Conservation (phyloP, 208 protist genomes). For the Acanthamoeba castellanii region DNA sequence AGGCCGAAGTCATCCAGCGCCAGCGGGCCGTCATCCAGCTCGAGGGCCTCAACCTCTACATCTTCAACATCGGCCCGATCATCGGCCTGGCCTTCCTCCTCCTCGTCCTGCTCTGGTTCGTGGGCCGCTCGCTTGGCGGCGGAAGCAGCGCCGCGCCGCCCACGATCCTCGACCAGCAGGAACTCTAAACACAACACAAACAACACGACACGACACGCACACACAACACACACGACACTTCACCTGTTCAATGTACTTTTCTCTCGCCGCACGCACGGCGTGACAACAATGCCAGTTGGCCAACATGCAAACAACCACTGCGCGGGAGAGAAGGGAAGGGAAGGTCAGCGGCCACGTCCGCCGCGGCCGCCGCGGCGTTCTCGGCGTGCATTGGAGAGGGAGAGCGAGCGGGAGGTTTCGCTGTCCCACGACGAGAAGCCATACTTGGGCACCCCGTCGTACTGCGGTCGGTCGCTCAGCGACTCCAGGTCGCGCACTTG, state of each 20-base stretch:
- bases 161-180: not conserved
- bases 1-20: constrained; percentile 85
- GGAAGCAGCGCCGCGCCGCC: not conserved
- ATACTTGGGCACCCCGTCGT: constrained; percentile 23
- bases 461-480: not conserved
- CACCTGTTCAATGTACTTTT: not conserved
- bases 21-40: constrained; percentile 3
- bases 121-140: not conserved
- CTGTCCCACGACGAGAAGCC: constrained; percentile 48
- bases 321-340: too few relatives aligned
- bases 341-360: not conserved
- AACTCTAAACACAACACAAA: not conserved
- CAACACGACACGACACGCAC: not conserved
- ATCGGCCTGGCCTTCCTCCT: not conserved
- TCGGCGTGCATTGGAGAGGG: not conserved
- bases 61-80: not conserved
- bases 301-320: too few relatives aligned
- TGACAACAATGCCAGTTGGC: too few relatives aligned
- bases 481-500: constrained; percentile 7
- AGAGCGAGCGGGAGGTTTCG: not conserved
- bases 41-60: constrained; percentile 46
- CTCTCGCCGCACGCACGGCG: too few relatives aligned
- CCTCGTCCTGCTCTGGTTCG: not conserved
- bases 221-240: not conserved
- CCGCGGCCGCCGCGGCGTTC: not conserved